Evolutionary conservation across 192 early-diverging fungal species (phyloP), one percentile per base, ranked within the genome.

Genomic region (Cladochytrium replicatum): DNA sequence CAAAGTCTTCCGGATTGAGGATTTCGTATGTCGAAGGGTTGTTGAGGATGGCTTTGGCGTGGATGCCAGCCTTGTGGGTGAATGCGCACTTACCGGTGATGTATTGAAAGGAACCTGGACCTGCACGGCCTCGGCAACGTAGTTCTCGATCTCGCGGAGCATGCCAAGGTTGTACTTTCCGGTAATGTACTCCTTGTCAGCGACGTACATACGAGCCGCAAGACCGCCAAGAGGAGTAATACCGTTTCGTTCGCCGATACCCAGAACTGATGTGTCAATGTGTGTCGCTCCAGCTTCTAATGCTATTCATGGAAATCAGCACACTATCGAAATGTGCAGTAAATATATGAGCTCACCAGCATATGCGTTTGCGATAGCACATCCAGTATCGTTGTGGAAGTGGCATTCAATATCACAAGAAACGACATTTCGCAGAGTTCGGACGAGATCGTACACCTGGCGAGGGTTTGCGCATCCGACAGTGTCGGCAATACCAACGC

Each of bases 311-410:
- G 26, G 7, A 22, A 17, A 27, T 38, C 34, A 11, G n/a, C n/a
- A n/a, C n/a, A n/a, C n/a, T n/a, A n/a, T n/a, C n/a, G n/a, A n/a
- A n/a, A n/a, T n/a, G n/a, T n/a, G n/a, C n/a, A n/a, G n/a, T n/a
- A n/a, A n/a, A n/a, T n/a, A n/a, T n/a, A n/a, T n/a, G 22, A 21
- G 22, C 31, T 44, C 67, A 72, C 71, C 72, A 15, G 91, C 88
- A 59, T 93, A 94, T 38, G 95, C 89, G 66, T 98, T 98, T 38
- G 92, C 95, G 54, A 96, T 93, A 31, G 92, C 91, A 63, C 95
- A 98, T 41, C 91, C 91, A 13, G 95, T 98, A 68, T 98, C 94
- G 67, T 98, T 91, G 71, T 98, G 95, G 84, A 98, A 98, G 66
- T 98, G 95, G 66, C 88, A 90, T 69, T 98, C 95, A 56, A 98